Evolutionary conservation across 2,329 filamentous ascomycete genomes (phyloP), one percentile per base, ranked within the genome.

Genomic region (Penicillium rolfsii): DNA sequence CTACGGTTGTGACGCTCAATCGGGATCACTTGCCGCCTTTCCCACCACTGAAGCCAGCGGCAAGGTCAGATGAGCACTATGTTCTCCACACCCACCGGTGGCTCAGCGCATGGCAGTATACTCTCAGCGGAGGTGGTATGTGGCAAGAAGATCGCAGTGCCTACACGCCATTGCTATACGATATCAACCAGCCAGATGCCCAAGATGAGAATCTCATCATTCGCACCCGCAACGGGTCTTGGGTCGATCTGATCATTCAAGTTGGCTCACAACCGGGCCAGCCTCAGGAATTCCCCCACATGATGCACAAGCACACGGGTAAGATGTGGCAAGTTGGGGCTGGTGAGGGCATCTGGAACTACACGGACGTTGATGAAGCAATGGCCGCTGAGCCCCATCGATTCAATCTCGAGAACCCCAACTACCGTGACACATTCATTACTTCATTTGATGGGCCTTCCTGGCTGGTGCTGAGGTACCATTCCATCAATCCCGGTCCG

Each of bases 251-350:
- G 16, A 54, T 65, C 4, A 59, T 65, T 24, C 61, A 61, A 33
- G 41, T 63, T 11, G 77, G 85, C 61, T 70, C 78, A 26, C 73
- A 78, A 1, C 69, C 73, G 30, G 65, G 61, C 0, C 71, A 72
- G 5, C 76, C 81, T 4, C 83, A 85, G 41, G 41, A 45, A 68
- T 84, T 82, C 3, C 76, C 82, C 1, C 87, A 89, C 61, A 83
- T 85, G 0, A 84, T 89, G 59, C 87, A 89, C 78, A 88, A 88
- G 77, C 87, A 89, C 73, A 82, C 83, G 48, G 85, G 83, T 68
- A 86, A 85, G 71, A 85, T 82, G 72, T 88, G 81, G 65, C 73
- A 82, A 38, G 79, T 89, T 26, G 87, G 86, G 0, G 59, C 72
- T 0, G 83, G 83, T 0, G 58, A 67, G 1, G 89, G 84, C 65